Percentiles rank a stretch among this genome's conserved stretches.
Conservation (phyloP, 2,329 filamentous ascomycete genomes). For the Sarocladium brachiariae region DNA sequence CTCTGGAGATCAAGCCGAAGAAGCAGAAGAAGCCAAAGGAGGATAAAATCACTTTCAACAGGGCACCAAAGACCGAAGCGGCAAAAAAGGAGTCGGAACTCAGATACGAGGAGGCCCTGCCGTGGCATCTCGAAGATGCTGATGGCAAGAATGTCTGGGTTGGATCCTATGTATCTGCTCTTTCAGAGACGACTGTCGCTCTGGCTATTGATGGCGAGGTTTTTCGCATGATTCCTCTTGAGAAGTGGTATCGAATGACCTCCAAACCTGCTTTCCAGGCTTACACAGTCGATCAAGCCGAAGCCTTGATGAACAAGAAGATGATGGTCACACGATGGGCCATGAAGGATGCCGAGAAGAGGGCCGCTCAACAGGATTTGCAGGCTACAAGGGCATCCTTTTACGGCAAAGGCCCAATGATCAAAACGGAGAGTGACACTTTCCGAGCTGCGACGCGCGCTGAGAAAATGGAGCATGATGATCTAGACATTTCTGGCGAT, state of each 20-base stretch:
- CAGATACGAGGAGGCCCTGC: slow-evolving; percentile 90
- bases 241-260: slow-evolving; percentile 91
- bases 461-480: slow-evolving; percentile 64
- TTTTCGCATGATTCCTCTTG: slow-evolving; percentile 82
- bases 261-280: slow-evolving; percentile 73
- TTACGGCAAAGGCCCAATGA: slow-evolving; percentile 45
- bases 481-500: slow-evolving; percentile 60
- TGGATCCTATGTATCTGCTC: slow-evolving; percentile 79
- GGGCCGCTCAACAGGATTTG: slow-evolving; percentile 48
- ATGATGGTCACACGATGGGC: slow-evolving; percentile 74
- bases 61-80: slow-evolving; percentile 72
- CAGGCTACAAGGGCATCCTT: slow-evolving; percentile 49
- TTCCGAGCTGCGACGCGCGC: slow-evolving; percentile 53
- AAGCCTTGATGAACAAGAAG: slow-evolving; percentile 75
- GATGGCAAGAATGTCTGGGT: slow-evolving; percentile 94
- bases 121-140: slow-evolving; percentile 95
- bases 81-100: slow-evolving; percentile 65
- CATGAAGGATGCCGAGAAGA: slow-evolving; percentile 60
- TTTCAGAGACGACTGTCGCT: slow-evolving; percentile 80
- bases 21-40: slow-evolving; percentile 59
- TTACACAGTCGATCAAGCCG: slow-evolving; percentile 76
- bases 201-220: slow-evolving; percentile 62
- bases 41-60: slow-evolving; percentile 82
- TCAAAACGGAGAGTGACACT: slow-evolving; percentile 64
- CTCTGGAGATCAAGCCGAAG: slow-evolving; percentile 48